Evolutionary conservation across 441 rosid genomes (phyloP).

Genomic region (Pelargonium australe): DNA sequence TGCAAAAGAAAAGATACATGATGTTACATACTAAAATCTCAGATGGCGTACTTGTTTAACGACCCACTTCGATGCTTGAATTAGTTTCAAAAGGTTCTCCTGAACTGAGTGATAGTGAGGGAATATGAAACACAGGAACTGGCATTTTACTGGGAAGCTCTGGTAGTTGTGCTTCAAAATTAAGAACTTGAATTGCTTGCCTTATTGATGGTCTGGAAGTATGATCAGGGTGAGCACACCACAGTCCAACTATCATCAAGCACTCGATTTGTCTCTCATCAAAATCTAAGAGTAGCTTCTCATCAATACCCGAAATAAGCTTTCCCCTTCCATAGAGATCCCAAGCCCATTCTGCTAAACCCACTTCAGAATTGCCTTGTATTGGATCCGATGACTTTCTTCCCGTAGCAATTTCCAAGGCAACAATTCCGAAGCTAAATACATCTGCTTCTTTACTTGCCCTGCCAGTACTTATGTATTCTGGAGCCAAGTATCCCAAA

Average conservation of each 20-base stretch:
- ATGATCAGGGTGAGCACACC: conserved; percentile 25
- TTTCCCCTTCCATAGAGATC: conserved; percentile 19
- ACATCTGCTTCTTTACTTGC: conserved; percentile 5
- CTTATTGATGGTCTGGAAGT: conserved; percentile 18
- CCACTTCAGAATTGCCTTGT: not conserved
- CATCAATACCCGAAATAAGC: no score
- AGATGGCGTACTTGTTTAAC: not conserved
- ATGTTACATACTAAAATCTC: no score
- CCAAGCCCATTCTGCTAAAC: conserved; percentile 44
- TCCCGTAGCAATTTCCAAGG: conserved; percentile 27
- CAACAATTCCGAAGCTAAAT: not conserved
- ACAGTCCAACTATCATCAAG: conserved; percentile 18
- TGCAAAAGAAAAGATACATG: no score
- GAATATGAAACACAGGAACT: not conserved
- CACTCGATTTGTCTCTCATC: conserved; percentile 20
- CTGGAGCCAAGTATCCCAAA: not conserved
- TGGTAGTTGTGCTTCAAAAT: conserved; percentile 18
- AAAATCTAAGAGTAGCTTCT: conserved; percentile 1
- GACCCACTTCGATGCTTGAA: not conserved
- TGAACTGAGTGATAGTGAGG: not conserved
- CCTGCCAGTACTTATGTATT: conserved; percentile 5
- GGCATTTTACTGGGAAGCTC: not conserved
- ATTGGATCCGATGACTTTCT: conserved; percentile 19
- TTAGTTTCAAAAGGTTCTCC: not conserved
- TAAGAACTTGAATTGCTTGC: conserved; percentile 27